phyloP scores from a whole-genome alignment of 371 early-diverging fungal genomes.

The Rhizopus arrhizus region DNA sequence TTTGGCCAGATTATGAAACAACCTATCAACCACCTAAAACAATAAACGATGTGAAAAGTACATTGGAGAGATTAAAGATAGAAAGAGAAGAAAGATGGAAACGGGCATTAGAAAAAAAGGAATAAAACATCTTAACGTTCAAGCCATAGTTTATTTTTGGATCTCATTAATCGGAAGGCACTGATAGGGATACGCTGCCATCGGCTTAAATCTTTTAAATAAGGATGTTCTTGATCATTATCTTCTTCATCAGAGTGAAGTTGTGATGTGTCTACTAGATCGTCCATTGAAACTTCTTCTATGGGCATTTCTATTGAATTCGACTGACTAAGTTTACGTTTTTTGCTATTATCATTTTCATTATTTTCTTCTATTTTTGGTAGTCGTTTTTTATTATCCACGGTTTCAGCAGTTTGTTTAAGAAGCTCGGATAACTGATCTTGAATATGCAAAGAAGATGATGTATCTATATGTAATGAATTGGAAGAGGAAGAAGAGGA shows the following conservation, averaged over 20 bases:
- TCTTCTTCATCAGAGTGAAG: constrained; percentile 50
- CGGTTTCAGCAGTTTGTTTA: not conserved
- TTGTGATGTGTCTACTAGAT: constrained; percentile 61
- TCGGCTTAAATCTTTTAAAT: constrained; percentile 56
- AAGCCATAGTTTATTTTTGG: constrained; percentile 50
- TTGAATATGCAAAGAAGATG: constrained; percentile 20
- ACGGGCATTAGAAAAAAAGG: too few species aligned
- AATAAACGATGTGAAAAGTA: constrained; percentile 39
- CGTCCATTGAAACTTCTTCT: constrained; percentile 58
- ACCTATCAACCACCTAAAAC: constrained; percentile 54
- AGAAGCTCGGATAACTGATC: constrained; percentile 42
- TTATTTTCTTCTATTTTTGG: not conserved
- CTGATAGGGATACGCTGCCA: constrained; percentile 68
- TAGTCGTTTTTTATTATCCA: constrained; percentile 1
- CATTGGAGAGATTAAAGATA: constrained; percentile 23
- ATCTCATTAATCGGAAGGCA: constrained; percentile 55
- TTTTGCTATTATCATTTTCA: not conserved
- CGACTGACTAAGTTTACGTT: not conserved
- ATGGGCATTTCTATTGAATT: constrained; percentile 5
- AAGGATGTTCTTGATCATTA: constrained; percentile 39
- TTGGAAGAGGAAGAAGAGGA: not conserved
- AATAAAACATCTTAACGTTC: constrained; percentile 29
- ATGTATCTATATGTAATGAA: not conserved
- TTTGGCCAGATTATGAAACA: constrained; percentile 52
- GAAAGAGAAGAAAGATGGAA: not conserved